Conservation (phyloP, 1,139 yeast species). For the Arxiozyma telluris region DNA sequence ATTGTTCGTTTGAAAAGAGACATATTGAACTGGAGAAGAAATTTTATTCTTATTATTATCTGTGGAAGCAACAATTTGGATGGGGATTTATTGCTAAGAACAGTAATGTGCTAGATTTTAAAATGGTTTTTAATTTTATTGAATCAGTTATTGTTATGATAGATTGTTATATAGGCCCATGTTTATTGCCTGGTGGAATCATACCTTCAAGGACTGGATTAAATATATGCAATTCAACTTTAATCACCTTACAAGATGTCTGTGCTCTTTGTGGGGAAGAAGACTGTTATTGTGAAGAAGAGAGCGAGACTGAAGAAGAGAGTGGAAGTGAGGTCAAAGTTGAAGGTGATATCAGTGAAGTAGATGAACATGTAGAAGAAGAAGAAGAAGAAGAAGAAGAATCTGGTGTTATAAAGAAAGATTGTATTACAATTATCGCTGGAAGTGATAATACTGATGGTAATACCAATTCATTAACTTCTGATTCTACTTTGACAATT, state of each 20-base stretch:
- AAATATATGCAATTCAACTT: conserved; percentile 22
- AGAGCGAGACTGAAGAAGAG: conserved; percentile 15
- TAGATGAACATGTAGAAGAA: background rate
- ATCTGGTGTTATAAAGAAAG: conserved; percentile 17
- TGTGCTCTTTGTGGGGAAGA: conserved; percentile 65
- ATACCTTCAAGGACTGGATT: background rate
- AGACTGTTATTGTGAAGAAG: conserved; percentile 43
- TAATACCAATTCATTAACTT: background rate
- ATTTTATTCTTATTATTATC: background rate
- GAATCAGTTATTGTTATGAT: conserved; percentile 65
- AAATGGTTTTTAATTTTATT: conserved; percentile 42
- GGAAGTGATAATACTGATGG: conserved; percentile 2
- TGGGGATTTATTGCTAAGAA: background rate
- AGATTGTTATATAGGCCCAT: conserved; percentile 48
- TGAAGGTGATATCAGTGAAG: conserved; percentile 12
- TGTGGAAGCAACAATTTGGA: conserved; percentile 24
- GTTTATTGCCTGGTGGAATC: conserved; percentile 1
- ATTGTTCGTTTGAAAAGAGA: too few relatives aligned
- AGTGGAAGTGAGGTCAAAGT: conserved; percentile 16
- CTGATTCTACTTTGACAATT: background rate
- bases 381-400: background rate
- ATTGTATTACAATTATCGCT: conserved; percentile 8
- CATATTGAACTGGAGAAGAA: background rate
- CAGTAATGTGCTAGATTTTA: background rate
- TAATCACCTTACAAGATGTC: conserved; percentile 62